Percentiles rank a stretch among this genome's conserved stretches.
Conservation (phyloP, 1,284 basidiomycete species). For the Tilletia walkeri region DNA sequence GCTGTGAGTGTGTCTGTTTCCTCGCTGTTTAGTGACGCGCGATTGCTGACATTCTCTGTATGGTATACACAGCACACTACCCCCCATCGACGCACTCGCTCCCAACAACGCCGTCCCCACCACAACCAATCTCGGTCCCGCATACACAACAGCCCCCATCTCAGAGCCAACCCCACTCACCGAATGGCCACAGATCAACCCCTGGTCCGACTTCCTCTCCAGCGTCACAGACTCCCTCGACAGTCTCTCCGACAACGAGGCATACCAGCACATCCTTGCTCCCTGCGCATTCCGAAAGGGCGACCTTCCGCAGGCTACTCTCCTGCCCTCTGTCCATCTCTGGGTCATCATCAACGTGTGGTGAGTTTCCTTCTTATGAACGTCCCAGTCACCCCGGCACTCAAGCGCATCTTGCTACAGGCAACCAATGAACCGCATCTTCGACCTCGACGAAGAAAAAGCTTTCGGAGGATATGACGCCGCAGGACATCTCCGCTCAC, state of each 20-base stretch:
- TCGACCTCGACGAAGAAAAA: conserved; percentile 22
- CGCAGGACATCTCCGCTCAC: neutral
- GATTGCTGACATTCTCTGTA: neutral
- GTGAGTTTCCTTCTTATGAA: conserved; percentile 15
- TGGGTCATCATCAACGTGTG: conserved; percentile 25
- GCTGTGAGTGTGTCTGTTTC: neutral
- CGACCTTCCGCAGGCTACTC: conserved; percentile 23
- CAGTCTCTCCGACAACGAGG: conserved; percentile 15
- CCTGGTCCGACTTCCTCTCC: conserved; percentile 1
- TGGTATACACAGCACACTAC: neutral
- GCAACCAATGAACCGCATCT: conserved; percentile 14
- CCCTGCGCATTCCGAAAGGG: conserved; percentile 22
- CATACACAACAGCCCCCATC: neutral
- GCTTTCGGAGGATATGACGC: conserved; percentile 18
- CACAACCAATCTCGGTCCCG: neutral
- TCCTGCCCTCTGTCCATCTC: conserved; percentile 24
- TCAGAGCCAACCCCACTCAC: conserved; percentile 5
- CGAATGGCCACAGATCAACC: neutral
- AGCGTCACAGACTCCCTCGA: conserved; percentile 4
- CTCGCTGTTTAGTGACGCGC: neutral
- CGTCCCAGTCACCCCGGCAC: neutral
- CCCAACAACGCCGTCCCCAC: neutral
- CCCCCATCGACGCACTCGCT: conserved; percentile 11
- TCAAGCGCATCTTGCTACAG: neutral
- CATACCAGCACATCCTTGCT: conserved; percentile 22